These are phyloP conservation scores for Aspergillus neotritici DNA, from an alignment of 2,329 filamentous ascomycete species.

Conservation along the genomic window DNA sequence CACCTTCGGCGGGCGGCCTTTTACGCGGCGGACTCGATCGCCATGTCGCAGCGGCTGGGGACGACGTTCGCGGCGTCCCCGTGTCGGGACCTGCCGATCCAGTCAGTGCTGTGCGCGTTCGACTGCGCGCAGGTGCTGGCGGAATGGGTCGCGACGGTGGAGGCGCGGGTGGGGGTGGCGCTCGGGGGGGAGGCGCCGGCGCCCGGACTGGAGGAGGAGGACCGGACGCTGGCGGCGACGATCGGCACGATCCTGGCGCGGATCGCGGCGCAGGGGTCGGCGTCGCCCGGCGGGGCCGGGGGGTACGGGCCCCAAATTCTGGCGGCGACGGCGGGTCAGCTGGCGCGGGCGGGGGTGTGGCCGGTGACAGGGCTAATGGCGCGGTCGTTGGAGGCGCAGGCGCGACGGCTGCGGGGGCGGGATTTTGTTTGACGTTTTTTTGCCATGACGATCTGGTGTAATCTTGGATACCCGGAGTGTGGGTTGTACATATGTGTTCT, in stretches of 20 bases:
- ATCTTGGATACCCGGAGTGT: too few species aligned
- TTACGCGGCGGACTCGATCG: slow-evolving; percentile 85
- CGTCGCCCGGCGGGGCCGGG: slow-evolving; percentile 45
- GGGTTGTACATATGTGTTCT: too few species aligned
- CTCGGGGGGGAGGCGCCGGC: slow-evolving; percentile 75
- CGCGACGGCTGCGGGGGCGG: slow-evolving; percentile 58
- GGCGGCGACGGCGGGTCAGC: slow-evolving; percentile 75
- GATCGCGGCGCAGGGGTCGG: slow-evolving; percentile 57
- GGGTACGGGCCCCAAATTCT: slow-evolving; percentile 83
- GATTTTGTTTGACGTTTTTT: not conserved
- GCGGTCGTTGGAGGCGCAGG: slow-evolving; percentile 59
- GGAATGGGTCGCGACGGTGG: slow-evolving; percentile 88
- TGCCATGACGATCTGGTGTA: too few species aligned
- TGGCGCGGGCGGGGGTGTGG: slow-evolving; percentile 88
- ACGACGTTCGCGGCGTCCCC: slow-evolving; percentile 79
- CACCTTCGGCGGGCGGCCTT: slow-evolving; percentile 91
- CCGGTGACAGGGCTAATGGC: slow-evolving; percentile 70
- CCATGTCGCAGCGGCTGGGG: slow-evolving; percentile 79
- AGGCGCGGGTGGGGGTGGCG: slow-evolving; percentile 89
- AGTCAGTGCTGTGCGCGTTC: slow-evolving; percentile 86
- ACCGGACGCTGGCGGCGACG: slow-evolving; percentile 77
- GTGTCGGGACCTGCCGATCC: slow-evolving; percentile 78
- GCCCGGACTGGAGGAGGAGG: slow-evolving; percentile 84
- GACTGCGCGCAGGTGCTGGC: slow-evolving; percentile 91
- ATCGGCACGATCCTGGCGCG: slow-evolving; percentile 71